A percentile compares a stretch with the other conserved stretches of the same genome.
phyloP scores from a whole-genome alignment of 441 rosid genomes.

The Macaranga tanarius region DNA sequence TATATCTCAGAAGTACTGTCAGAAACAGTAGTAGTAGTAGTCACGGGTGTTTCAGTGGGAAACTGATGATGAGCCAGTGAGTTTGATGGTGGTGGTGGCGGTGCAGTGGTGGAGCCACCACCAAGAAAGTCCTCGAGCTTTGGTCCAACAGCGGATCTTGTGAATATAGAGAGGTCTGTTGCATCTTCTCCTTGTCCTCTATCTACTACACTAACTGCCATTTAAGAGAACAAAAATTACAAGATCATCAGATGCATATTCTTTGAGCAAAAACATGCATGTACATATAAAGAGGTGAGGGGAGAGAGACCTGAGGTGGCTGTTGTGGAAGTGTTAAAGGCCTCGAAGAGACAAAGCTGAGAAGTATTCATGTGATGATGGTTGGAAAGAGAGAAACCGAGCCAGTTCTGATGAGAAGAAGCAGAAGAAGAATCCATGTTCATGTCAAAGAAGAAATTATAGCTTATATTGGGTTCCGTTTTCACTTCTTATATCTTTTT shows the following conservation, averaged over 20 bases:
- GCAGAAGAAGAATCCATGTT: constrained; percentile 50
- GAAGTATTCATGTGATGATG: constrained; percentile 37
- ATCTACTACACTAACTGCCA: constrained; percentile 6
- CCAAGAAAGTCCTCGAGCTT: constrained; percentile 77
- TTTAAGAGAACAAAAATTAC: background rate
- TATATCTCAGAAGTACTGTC: constrained; percentile 41
- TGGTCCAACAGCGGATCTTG: constrained; percentile 36
- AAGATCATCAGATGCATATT: background rate
- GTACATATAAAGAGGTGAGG: too few species aligned
- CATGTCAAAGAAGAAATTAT: background rate
- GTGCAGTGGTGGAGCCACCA: constrained; percentile 36
- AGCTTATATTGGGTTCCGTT: background rate
- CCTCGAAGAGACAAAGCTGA: constrained; percentile 58
- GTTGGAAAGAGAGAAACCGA: constrained; percentile 77
- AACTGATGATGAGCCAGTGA: constrained; percentile 15
- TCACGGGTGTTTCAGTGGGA: constrained; percentile 22
- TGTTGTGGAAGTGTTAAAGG: constrained; percentile 38
- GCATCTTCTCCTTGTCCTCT: constrained; percentile 9
- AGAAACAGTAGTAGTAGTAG: constrained; percentile 27
- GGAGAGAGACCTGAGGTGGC: constrained; percentile 33
- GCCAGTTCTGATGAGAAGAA: constrained; percentile 53
- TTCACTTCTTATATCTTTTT: background rate
- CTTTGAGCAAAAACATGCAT: background rate
- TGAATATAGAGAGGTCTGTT: constrained; percentile 36
- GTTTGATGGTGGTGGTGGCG: background rate